Evolutionary conservation across 257 asterid species (phyloP), one percentile per base, ranked within the genome.

Genomic region (Solanum sitiens): DNA sequence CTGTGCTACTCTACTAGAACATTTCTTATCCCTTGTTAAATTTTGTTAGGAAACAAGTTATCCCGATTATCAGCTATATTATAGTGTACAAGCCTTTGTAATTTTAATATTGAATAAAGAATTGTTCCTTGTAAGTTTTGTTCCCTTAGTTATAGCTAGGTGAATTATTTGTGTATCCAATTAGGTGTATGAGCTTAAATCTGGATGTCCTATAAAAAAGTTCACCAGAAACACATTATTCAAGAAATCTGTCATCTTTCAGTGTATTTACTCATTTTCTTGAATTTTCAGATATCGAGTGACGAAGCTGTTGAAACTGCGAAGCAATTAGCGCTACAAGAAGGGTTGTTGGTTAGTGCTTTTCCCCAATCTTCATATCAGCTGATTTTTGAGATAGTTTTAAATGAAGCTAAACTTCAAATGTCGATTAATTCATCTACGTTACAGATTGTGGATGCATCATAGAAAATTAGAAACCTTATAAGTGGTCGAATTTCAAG

Each of bases 271-370:
- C 88, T 86, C 86, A 68, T 83, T 87, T 86, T 0, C 21, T 59
- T 87, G 33, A 61, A 44, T 27, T 45, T 21, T 65, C 93, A 97
- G 99, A 93, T 97, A 88, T 95, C 98, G 86, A 95, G 98, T 87
- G 98, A 94, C 65, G 98, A 93, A 87, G 94, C 99, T 75, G 95
- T 97, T 90, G 99, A 95, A 93, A 92, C 90, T 87, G 99, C 98
- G 35, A 97, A 95, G 91, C 98, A 95, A 91, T 89, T 97, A 72
- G 98, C 99, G 75, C 98, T 95, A 85, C 94, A 94, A 91, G 99
- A 97, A 93, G 99, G 99, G 87, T 92, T 97, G 80, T 90, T 97
- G 97, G 99, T 97, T 85, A 91, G 98, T 91, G 73, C 87, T 87
- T 89, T 87, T 25, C 12, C 7, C 42, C 76, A 33, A n/a, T 39